phyloP scores from a whole-genome alignment of 2,329 filamentous ascomycete species.

The Cercospora sp. region DNA sequence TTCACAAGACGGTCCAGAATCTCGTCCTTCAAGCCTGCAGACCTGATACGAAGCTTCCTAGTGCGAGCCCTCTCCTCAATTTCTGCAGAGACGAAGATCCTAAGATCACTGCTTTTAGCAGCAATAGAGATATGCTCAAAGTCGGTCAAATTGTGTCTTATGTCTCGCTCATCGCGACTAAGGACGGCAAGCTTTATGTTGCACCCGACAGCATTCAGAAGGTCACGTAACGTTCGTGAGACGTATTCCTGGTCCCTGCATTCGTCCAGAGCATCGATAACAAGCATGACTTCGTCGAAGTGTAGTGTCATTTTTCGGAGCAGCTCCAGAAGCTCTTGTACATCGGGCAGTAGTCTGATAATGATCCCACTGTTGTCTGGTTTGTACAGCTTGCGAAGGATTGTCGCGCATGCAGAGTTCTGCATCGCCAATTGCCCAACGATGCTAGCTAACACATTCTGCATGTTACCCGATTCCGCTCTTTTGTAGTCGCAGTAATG shows the following conservation, averaged over 20 bases:
- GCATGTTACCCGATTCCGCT: background rate
- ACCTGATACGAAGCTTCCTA: background rate
- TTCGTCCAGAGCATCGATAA: background rate
- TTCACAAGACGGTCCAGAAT: background rate
- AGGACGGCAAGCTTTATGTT: background rate
- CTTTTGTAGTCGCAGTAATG: background rate
- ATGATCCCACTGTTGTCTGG: background rate
- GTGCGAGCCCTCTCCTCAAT: background rate
- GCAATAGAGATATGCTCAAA: background rate
- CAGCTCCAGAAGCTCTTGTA: background rate
- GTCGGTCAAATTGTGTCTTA: background rate
- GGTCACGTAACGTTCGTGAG: background rate
- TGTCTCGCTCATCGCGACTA: background rate
- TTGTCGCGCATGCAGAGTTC: background rate
- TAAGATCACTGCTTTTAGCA: background rate
- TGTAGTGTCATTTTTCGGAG: background rate
- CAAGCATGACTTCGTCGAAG: background rate
- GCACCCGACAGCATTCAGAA: background rate
- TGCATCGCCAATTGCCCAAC: background rate
- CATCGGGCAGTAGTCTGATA: background rate
- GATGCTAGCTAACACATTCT: background rate
- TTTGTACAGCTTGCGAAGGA: background rate
- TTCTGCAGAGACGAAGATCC: background rate
- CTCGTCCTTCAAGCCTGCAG: background rate
- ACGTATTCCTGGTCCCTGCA: background rate